phyloP scores from a whole-genome alignment of 805 yeast genomes.

The Saturnispora saitoi region DNA sequence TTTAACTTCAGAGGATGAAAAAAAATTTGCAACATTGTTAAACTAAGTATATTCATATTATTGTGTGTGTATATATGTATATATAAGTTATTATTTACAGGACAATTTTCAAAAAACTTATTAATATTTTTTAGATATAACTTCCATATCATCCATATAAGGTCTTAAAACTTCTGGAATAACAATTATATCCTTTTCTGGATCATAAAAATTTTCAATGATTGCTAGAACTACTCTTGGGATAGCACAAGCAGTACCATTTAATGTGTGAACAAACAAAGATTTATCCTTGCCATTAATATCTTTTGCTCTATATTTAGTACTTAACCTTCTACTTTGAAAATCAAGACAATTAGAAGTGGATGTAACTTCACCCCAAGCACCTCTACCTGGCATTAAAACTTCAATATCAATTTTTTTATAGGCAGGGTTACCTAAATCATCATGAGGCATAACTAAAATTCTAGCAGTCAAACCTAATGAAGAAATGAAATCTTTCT shows the following conservation, averaged over 20 bases:
- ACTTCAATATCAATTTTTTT: conserved; percentile 92
- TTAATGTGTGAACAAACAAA: conserved; percentile 69
- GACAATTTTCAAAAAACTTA: not conserved
- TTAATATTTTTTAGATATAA: not conserved
- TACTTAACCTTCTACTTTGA: conserved; percentile 77
- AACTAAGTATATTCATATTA: not conserved
- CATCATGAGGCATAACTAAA: conserved; percentile 81
- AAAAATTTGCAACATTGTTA: conserved; percentile 53
- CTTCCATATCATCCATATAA: conserved; percentile 57
- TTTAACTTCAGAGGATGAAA: conserved; percentile 63
- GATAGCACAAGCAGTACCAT: conserved; percentile 94
- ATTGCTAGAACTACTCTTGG: conserved; percentile 87
- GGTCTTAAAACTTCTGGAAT: conserved; percentile 64
- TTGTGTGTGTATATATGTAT: not conserved
- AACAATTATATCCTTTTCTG: conserved; percentile 39
- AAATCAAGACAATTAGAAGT: conserved; percentile 89
- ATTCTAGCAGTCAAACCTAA: conserved; percentile 78
- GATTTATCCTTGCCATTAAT: conserved; percentile 23
- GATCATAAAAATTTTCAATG: conserved; percentile 77
- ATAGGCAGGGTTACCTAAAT: conserved; percentile 88
- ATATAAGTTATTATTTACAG: not conserved
- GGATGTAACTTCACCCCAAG: conserved; percentile 89
- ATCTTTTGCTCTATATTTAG: conserved; percentile 38
- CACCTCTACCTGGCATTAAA: conserved; percentile 95
- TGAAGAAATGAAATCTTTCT: conserved; percentile 50